A percentile compares a stretch with the other conserved stretches of the same genome.
phyloP scores from a whole-genome alignment of 1,284 basidiomycete species.

The Cutaneotrichosporon sp. region DNA sequence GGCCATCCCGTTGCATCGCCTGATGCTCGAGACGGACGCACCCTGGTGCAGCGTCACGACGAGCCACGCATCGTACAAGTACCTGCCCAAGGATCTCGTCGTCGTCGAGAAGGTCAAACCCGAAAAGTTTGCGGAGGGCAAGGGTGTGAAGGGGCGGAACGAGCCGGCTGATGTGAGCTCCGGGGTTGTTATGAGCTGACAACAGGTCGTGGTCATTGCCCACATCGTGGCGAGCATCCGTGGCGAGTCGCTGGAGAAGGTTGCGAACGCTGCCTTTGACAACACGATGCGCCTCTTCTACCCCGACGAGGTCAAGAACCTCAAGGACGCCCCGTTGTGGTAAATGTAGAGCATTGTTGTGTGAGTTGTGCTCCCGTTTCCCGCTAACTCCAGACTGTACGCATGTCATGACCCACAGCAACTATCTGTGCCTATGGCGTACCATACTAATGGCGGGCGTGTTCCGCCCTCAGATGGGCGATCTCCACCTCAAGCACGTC shows the following conservation, averaged over 20 bases:
- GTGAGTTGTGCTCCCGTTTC: background rate
- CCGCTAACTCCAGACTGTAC: background rate
- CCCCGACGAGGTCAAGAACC: conserved; percentile 25
- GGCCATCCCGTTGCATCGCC: conserved; percentile 63
- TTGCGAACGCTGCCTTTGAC: conserved; percentile 65
- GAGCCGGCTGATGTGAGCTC: conserved; percentile 65
- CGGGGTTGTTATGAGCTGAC: conserved; percentile 3
- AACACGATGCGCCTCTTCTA: conserved; percentile 69
- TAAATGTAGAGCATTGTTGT: background rate
- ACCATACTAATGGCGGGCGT: background rate
- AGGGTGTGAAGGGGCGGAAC: conserved; percentile 77
- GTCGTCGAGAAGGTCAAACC: conserved; percentile 61
- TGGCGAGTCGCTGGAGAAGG: conserved; percentile 61
- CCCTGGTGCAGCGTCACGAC: conserved; percentile 82
- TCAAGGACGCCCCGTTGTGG: background rate
- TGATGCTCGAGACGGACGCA: conserved; percentile 82
- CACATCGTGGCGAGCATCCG: conserved; percentile 70
- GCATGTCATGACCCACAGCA: background rate
- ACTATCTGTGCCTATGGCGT: too few relatives aligned
- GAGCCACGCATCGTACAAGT: conserved; percentile 68
- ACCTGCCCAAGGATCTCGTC: conserved; percentile 63
- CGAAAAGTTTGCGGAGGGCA: conserved; percentile 66
- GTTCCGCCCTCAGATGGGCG: background rate
- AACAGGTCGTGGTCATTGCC: conserved; percentile 67
- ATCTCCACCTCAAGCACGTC: background rate